Base-by-base conservation (phyloP, 139 green algal genomes). In the Coelastrella sp. region DNA sequence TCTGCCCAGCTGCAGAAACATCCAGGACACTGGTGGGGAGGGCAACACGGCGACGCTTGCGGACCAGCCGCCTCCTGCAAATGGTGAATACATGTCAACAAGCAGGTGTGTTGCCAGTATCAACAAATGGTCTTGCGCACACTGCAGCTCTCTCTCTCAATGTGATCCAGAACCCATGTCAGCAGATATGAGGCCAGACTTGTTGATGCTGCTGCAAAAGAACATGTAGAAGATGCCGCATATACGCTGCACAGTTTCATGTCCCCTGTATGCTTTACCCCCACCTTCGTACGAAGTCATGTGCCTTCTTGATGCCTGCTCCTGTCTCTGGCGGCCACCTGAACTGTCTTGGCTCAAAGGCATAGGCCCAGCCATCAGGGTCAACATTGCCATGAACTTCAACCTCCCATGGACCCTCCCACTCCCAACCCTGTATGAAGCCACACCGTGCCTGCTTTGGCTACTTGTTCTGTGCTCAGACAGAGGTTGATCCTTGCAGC, bases 331-430 rank as follows among this genome's bases (percentile, higher is more conserved):
- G 80, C 5, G 87, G 87, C 48, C 81, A 88, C n/a, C 35, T 69
- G 32, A 90, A 66, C 30, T 45, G 11, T 21, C 38, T 48, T 59
- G 89, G 92, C 73, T 94, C 89, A 40, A 83, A 69, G 38, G 25
- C 89, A 83, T 94, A 96, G 13, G 63, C 43, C 93, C 93, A 98
- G 48, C 93, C 94, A 1, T 96, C 92, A 7, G 34, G 53, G 78
- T 96, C 94, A 5, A 90, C 89, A 45, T 89, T 50, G 6, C 79
- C 86, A 11, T 79, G 71, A 37, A 48, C 79, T 63, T 97, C 94
- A 23, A 95, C 57, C 57, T 90, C 75, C 94, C 94, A 98, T 2
- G 83, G 73, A 21, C 88, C 89, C 63, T 93, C 89, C 94, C 94
- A 98, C 86, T 94, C 86, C 94, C 94, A 98, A 13, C 93, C 92